These are phyloP conservation scores for Cladobotryum protrusum DNA, from an alignment of 2,329 filamentous ascomycete genomes.

Conservation along the genomic window DNA sequence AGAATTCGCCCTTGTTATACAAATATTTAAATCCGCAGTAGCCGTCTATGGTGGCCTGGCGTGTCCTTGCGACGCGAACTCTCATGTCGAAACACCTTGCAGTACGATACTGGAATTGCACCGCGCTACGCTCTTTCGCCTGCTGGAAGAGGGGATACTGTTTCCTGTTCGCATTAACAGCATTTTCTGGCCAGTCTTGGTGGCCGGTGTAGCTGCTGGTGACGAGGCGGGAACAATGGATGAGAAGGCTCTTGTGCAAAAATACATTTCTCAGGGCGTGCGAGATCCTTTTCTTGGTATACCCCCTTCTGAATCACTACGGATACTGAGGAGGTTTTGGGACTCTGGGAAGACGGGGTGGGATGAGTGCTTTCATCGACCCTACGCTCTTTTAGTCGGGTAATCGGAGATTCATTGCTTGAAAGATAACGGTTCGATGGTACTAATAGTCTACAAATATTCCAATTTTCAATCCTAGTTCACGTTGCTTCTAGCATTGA, in stretches of 20 bases:
- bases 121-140: constrained; percentile 4
- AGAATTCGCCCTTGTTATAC: not conserved
- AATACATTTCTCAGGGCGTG: constrained; percentile 2
- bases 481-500: too few species aligned
- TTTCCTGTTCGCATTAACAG: constrained; percentile 2
- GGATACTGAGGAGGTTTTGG: constrained; percentile 9
- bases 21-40: constrained; percentile 8
- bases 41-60: constrained; percentile 5
- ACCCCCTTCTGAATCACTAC: not conserved
- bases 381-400: not conserved
- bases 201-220: constrained; percentile 5
- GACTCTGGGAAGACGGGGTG: constrained; percentile 5
- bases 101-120: not conserved
- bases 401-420: too few species aligned
- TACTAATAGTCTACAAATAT: too few species aligned
- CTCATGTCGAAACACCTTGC: not conserved
- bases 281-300: constrained; percentile 5
- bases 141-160: not conserved
- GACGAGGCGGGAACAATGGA: not conserved
- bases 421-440: too few species aligned
- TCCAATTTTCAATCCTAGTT: too few species aligned
- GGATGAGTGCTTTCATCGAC: constrained; percentile 11
- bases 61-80: not conserved
- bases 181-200: constrained; percentile 8
- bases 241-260: constrained; percentile 1